Conservation (phyloP, 2,329 filamentous ascomycete species). For the Fusarium sp. region DNA sequence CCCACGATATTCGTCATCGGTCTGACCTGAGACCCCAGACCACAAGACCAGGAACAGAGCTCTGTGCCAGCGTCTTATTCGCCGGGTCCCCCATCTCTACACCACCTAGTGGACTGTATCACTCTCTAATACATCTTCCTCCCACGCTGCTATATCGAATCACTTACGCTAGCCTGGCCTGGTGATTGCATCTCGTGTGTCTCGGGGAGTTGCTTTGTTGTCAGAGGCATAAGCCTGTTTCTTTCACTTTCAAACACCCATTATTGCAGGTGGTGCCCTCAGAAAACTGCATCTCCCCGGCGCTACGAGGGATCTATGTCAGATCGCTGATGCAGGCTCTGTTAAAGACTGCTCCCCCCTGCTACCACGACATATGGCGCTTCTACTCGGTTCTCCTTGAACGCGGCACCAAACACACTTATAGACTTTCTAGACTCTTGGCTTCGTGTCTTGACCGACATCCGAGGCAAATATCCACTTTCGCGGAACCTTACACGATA, state of each 20-base stretch:
- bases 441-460: background rate
- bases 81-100: conserved; percentile 22
- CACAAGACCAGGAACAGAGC: conserved; percentile 29
- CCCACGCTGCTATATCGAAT: conserved; percentile 27
- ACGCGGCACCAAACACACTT: background rate
- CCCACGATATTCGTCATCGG: conserved; percentile 49
- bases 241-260: background rate
- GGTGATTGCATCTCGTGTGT: conserved; percentile 18
- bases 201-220: background rate
- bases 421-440: background rate
- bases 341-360: background rate
- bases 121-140: conserved; percentile 26
- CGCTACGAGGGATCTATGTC: background rate
- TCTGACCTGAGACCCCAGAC: conserved; percentile 28
- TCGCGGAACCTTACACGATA: background rate
- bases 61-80: conserved; percentile 30
- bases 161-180: conserved; percentile 16
- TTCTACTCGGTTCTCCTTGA: background rate
- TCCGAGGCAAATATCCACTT: background rate
- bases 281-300: conserved; percentile 1
- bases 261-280: conserved; percentile 6
- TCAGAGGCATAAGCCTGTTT: background rate
- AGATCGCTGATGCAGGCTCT: background rate
- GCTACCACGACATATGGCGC: background rate
- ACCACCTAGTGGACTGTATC: conserved; percentile 12